phyloP scores from a whole-genome alignment of 2,329 filamentous ascomycete genomes.

The Claviceps arundinis region DNA sequence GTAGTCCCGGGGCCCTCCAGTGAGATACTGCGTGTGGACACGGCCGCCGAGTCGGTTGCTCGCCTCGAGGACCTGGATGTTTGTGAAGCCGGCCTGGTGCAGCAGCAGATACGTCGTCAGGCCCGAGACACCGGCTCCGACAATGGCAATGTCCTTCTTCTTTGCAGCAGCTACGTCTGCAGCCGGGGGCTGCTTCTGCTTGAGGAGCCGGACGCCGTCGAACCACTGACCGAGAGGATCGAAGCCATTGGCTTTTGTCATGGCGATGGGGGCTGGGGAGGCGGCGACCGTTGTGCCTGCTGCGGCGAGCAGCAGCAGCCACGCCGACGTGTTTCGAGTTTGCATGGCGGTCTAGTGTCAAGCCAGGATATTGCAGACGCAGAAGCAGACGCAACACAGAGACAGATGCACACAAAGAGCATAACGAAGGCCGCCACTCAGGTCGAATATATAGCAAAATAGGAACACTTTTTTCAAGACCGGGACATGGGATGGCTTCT shows the following conservation, averaged over 20 bases:
- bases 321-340: too few relatives aligned
- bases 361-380: too few relatives aligned
- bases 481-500: too few relatives aligned
- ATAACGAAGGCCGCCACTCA: too few relatives aligned
- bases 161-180: constrained; percentile 8
- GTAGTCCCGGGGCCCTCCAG: constrained; percentile 45
- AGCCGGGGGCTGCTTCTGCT: constrained; percentile 37
- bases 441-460: too few relatives aligned
- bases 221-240: constrained; percentile 47
- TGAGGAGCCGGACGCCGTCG: constrained; percentile 46
- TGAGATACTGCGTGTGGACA: constrained; percentile 49
- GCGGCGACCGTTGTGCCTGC: background rate
- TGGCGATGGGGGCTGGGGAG: constrained; percentile 19
- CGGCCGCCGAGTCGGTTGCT: constrained; percentile 48
- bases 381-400: too few relatives aligned
- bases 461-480: too few relatives aligned
- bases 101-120: constrained; percentile 43
- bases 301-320: background rate
- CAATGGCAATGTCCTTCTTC: constrained; percentile 44
- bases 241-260: constrained; percentile 37
- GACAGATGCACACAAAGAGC: too few relatives aligned
- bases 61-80: constrained; percentile 50
- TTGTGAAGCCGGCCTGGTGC: constrained; percentile 37
- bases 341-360: too few relatives aligned
- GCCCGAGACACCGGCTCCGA: constrained; percentile 53